Evolutionary conservation across 2,329 filamentous ascomycete genomes (phyloP).

Genomic region (Phyllosticta paracitricarpa): DNA sequence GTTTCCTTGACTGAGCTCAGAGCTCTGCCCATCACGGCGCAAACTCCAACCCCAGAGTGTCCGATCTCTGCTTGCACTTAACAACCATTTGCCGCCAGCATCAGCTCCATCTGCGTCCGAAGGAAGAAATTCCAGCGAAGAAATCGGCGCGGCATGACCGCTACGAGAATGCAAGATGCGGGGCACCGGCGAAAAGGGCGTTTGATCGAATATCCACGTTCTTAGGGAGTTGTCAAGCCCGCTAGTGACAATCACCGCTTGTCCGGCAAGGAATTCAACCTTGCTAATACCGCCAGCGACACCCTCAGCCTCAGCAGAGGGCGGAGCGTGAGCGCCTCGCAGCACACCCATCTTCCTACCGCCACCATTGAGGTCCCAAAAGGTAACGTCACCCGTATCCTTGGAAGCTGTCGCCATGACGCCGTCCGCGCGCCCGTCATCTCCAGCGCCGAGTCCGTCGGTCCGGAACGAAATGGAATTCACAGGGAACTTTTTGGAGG

Average conservation of each 20-base stretch:
- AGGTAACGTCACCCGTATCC: conserved; percentile 75
- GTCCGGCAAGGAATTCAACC: conserved; percentile 79
- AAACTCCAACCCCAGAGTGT: conserved; percentile 96
- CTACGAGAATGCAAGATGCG: conserved; percentile 76
- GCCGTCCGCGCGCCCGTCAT: conserved; percentile 71
- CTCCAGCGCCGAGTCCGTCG: conserved; percentile 77
- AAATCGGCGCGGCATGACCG: conserved; percentile 81
- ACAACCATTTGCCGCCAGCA: conserved; percentile 81
- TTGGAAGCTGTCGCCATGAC: conserved; percentile 87
- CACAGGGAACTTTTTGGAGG: conserved; percentile 52
- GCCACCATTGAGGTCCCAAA: conserved; percentile 91
- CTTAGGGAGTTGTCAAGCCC: conserved; percentile 89
- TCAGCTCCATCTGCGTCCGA: conserved; percentile 84
- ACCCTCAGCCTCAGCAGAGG: conserved; percentile 41
- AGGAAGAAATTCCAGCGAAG: conserved; percentile 73
- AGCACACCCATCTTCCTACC: conserved; percentile 79
- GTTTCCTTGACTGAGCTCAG: conserved; percentile 84
- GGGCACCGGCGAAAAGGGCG: conserved; percentile 78
- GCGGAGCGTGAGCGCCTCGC: conserved; percentile 77
- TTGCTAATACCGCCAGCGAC: conserved; percentile 73
- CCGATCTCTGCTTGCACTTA: conserved; percentile 80
- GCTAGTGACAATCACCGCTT: conserved; percentile 81
- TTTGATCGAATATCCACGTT: conserved; percentile 93
- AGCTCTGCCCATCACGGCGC: conserved; percentile 85
- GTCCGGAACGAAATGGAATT: conserved; percentile 83